Evolutionary conservation across 2,329 filamentous ascomycete genomes (phyloP).

Genomic region (Fusarium compactum): DNA sequence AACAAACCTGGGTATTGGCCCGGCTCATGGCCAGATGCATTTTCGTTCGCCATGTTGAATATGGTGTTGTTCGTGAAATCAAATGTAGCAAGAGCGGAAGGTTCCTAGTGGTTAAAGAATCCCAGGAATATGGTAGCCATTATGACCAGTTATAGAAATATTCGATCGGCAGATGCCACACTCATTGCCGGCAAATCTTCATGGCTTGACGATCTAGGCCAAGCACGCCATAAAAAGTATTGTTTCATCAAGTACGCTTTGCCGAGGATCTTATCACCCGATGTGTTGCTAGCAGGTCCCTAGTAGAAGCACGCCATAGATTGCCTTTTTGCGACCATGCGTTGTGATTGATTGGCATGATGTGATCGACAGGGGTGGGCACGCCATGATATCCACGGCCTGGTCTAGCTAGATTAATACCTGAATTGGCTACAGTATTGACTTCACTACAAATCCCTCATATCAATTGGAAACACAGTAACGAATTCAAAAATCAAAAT

Average conservation of each 20-base stretch:
- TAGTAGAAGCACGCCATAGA: not conserved
- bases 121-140: not conserved
- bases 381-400: not conserved
- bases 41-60: not conserved
- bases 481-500: accelerated
- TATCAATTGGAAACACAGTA: not conserved
- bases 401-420: not conserved
- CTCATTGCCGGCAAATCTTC: not conserved
- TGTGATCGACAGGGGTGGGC: not conserved
- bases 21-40: not conserved
- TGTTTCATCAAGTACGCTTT: no score
- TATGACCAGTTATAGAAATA: not conserved
- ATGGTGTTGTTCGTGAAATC: not conserved
- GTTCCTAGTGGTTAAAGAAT: not conserved
- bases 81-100: not conserved
- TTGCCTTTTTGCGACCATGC: not conserved
- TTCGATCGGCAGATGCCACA: not conserved
- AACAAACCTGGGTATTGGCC: not conserved
- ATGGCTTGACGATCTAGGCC: not conserved
- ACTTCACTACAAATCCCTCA: not conserved
- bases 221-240: not conserved
- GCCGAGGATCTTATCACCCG: no score
- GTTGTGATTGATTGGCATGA: not conserved
- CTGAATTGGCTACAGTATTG: not conserved
- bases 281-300: no score